Percentiles rank a stretch among this genome's conserved stretches.
These are phyloP conservation scores for Imleria badia DNA, from an alignment of 768 basidiomycete species.

Conservation along the genomic window DNA sequence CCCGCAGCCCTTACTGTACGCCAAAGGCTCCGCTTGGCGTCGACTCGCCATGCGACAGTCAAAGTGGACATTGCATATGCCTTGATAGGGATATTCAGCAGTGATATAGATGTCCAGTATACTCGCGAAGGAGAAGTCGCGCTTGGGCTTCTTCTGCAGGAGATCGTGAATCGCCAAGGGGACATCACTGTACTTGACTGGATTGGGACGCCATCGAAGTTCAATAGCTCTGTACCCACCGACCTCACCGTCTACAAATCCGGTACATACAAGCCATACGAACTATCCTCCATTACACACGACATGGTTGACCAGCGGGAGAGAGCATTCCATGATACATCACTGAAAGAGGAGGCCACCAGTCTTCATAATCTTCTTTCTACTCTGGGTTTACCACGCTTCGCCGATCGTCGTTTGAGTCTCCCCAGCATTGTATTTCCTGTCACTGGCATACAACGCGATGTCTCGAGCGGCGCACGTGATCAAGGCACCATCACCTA, in stretches of 20 bases:
- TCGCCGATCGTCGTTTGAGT: no score
- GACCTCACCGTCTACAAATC: conserved; percentile 9
- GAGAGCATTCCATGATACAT: not conserved
- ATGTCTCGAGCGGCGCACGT: no score
- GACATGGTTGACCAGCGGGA: not conserved
- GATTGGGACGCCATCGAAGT: conserved; percentile 14
- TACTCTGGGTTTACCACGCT: no score
- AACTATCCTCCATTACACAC: not conserved
- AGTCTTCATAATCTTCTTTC: no score
- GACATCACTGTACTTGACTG: conserved; percentile 21
- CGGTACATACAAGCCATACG: no score
- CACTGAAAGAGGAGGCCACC: not conserved
- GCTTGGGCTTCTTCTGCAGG: conserved; percentile 14
- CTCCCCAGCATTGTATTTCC: no score
- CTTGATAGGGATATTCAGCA: conserved; percentile 16
- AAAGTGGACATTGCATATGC: conserved; percentile 15
- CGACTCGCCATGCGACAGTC: conserved; percentile 7
- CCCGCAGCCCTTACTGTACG: conserved; percentile 2
- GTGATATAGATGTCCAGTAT: conserved; percentile 7
- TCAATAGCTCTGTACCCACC: conserved; percentile 17
- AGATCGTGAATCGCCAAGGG: conserved; percentile 9
- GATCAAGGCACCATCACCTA: no score
- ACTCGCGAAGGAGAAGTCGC: conserved; percentile 1
- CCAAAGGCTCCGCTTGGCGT: conserved; percentile 12
- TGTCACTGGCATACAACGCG: no score